phyloP scores from a whole-genome alignment of 495 filamentous ascomycete genomes.

The Tuber microsphaerosporum region DNA sequence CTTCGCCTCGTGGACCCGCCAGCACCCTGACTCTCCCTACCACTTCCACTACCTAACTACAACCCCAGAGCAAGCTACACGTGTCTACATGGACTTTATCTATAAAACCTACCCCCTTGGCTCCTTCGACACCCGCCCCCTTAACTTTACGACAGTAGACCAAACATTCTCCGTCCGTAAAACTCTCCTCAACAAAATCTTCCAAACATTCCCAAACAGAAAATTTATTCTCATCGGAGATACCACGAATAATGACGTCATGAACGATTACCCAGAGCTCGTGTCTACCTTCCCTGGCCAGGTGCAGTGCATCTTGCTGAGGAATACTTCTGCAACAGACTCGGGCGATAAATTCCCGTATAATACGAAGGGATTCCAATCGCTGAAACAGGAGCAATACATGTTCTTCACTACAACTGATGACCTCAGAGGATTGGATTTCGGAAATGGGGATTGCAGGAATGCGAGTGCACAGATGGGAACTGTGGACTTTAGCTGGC shows the following conservation, averaged over 20 bases:
- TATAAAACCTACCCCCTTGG: constrained; percentile 59
- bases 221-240: constrained; percentile 71
- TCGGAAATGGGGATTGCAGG: constrained; percentile 61
- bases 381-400: constrained; percentile 55
- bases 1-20: constrained; percentile 19
- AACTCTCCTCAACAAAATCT: constrained; percentile 60
- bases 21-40: constrained; percentile 42
- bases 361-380: constrained; percentile 63
- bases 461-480: constrained; percentile 54
- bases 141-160: constrained; percentile 68
- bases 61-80: constrained; percentile 69
- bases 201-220: constrained; percentile 65
- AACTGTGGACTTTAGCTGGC: constrained; percentile 62
- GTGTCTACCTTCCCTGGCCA: constrained; percentile 58
- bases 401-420: constrained; percentile 73
- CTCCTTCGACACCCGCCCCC: constrained; percentile 65
- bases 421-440: constrained; percentile 60
- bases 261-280: constrained; percentile 65
- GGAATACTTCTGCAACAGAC: constrained; percentile 68
- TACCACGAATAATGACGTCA: constrained; percentile 70
- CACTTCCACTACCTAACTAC: constrained; percentile 84
- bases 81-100: constrained; percentile 76
- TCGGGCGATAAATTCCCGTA: constrained; percentile 59
- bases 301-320: constrained; percentile 70
- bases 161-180: constrained; percentile 65